A percentile compares a stretch with the other conserved stretches of the same genome.
Conservation (phyloP, 139 green algal genomes). For the Closterium sp. region DNA sequence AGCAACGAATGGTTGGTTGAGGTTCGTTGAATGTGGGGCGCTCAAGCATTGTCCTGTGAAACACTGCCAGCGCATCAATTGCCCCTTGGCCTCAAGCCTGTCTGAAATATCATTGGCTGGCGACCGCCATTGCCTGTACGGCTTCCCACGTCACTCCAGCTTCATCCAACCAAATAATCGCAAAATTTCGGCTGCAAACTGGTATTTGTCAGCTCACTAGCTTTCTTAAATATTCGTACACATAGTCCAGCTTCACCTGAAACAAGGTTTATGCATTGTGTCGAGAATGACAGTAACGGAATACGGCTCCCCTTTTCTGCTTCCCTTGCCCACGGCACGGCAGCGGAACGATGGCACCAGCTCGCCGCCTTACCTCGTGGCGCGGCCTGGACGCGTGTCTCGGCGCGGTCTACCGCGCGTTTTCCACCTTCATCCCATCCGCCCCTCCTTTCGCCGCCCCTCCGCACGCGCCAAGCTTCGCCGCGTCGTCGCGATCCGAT, state of each 20-base stretch:
- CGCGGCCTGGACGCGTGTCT: background rate
- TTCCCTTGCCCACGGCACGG: background rate
- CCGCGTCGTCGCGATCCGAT: background rate
- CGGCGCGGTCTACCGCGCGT: background rate
- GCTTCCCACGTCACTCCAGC: background rate
- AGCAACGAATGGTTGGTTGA: background rate
- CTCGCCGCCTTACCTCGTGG: background rate
- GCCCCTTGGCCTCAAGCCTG: background rate
- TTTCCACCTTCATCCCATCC: background rate
- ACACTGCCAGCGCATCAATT: background rate
- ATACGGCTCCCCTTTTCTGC: background rate
- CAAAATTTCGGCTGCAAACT: background rate
- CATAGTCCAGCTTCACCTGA: background rate
- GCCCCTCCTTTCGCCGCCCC: background rate
- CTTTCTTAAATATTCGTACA: background rate
- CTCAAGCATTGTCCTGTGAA: background rate
- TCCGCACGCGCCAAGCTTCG: background rate
- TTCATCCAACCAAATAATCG: background rate
- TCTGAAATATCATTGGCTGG: background rate
- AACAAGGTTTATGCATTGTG: background rate
- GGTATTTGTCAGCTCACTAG: too few relatives aligned
- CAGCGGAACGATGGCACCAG: background rate
- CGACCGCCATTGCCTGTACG: background rate
- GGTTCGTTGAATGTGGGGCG: background rate
- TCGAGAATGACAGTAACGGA: background rate